These are phyloP conservation scores for Crithidia bombi DNA, from an alignment of 208 protist species.

Conservation along the genomic window DNA sequence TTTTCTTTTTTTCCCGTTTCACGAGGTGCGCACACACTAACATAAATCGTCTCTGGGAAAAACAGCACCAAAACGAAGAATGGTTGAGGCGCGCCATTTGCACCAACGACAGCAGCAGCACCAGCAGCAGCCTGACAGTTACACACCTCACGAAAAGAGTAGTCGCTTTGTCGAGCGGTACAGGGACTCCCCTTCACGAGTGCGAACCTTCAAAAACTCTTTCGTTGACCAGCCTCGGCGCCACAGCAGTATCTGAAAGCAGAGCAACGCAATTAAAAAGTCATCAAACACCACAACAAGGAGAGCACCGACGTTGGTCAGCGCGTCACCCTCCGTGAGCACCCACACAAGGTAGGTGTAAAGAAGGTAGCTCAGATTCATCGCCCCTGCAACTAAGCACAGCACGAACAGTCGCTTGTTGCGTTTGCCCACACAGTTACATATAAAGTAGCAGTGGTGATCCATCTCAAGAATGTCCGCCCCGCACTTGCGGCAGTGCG, in stretches of 20 bases:
- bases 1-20: no score
- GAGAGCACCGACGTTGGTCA: constrained; percentile 42
- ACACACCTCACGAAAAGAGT: background rate
- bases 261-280: constrained; percentile 34
- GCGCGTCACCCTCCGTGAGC: constrained; percentile 22
- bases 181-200: constrained; percentile 6
- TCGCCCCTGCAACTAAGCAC: constrained; percentile 36
- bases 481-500: constrained; percentile 49
- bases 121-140: no score
- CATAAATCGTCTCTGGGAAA: no score
- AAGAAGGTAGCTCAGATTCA: constrained; percentile 59
- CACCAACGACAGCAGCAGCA: no score
- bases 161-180: constrained; percentile 3
- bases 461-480: constrained; percentile 48
- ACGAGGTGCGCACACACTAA: no score
- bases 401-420: constrained; percentile 48
- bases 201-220: constrained; percentile 31
- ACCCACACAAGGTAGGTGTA: constrained; percentile 48
- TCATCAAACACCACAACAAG: constrained; percentile 40
- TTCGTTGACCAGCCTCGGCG: constrained; percentile 39
- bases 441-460: constrained; percentile 74
- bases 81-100: no score
- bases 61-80: no score
- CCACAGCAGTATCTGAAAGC: constrained; percentile 41
- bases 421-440: constrained; percentile 58